Conservation (phyloP, 2,329 filamentous ascomycete species). For the Aspergillus transmontanensis region DNA sequence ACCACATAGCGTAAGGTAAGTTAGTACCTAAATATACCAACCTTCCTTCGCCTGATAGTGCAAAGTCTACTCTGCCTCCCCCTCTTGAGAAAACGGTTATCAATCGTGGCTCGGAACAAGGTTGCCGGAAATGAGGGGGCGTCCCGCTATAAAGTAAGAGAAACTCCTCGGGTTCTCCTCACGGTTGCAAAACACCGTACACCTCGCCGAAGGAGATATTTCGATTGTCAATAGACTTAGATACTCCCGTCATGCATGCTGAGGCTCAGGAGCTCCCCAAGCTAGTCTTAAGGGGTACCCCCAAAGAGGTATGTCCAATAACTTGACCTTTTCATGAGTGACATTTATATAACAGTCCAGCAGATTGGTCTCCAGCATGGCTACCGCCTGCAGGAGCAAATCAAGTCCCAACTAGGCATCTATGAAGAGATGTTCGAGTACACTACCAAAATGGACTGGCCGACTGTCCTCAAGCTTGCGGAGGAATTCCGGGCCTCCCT, state of each 20-base stretch:
- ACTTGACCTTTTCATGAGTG: neutral
- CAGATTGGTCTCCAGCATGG: conserved; percentile 56
- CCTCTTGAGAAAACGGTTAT: neutral
- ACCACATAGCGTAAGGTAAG: no score
- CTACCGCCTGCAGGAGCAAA: conserved; percentile 39
- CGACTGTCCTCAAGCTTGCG: conserved; percentile 48
- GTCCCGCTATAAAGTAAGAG: neutral
- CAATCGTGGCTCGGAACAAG: neutral
- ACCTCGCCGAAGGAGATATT: neutral
- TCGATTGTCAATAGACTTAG: neutral
- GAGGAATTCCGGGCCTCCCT: conserved; percentile 51
- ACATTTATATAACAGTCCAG: neutral
- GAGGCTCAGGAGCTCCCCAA: conserved; percentile 22
- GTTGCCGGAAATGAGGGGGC: neutral
- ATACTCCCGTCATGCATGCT: conserved; percentile 49
- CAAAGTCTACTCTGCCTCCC: neutral
- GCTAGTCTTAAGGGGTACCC: conserved; percentile 27
- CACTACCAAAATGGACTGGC: conserved; percentile 52
- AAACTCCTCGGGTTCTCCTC: neutral
- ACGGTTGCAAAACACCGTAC: neutral
- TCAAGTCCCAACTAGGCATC: conserved; percentile 49
- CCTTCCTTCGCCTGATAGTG: no score
- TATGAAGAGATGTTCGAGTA: conserved; percentile 52
- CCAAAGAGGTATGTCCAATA: conserved; percentile 26
- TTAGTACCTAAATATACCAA: neutral